Evolutionary conservation across 2,329 filamentous ascomycete species (phyloP).

Genomic region (Orbilia javanica): DNA sequence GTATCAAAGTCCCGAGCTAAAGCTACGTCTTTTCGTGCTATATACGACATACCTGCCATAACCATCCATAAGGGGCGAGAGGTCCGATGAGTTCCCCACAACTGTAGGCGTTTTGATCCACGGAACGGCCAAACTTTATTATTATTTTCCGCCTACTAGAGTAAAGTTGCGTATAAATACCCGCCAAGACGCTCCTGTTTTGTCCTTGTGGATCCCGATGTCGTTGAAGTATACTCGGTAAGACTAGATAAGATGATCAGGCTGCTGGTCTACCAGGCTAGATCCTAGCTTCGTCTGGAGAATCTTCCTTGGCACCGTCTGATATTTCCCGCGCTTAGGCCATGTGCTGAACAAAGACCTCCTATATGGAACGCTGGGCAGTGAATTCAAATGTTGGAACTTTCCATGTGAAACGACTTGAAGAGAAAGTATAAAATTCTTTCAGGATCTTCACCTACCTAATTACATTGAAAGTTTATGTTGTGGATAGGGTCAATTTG

Average conservation of each 20-base stretch:
- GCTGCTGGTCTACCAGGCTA: neutral
- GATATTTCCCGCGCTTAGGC: slow-evolving; percentile 33
- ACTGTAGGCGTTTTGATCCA: slow-evolving; percentile 31
- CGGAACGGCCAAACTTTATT: slow-evolving; percentile 51
- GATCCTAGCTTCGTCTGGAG: slow-evolving; percentile 27
- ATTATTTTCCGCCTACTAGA: slow-evolving; percentile 43
- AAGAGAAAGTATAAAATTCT: neutral
- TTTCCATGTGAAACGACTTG: neutral
- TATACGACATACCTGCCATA: slow-evolving; percentile 4
- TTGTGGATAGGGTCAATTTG: neutral
- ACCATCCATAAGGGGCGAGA: slow-evolving; percentile 24
- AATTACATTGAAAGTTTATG: neutral
- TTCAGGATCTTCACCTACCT: neutral
- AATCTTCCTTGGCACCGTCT: slow-evolving; percentile 39
- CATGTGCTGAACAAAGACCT: neutral
- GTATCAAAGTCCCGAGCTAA: neutral
- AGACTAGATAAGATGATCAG: slow-evolving; percentile 32
- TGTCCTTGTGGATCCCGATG: slow-evolving; percentile 38
- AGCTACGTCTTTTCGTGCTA: neutral
- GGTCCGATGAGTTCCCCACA: slow-evolving; percentile 31
- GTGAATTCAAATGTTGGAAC: neutral
- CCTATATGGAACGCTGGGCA: neutral
- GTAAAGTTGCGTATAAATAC: neutral
- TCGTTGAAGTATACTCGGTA: neutral
- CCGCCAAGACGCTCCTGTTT: slow-evolving; percentile 45